These are phyloP conservation scores for Spergularia bocconei DNA, from an alignment of 148 eudicot genomes.

Conservation along the genomic window DNA sequence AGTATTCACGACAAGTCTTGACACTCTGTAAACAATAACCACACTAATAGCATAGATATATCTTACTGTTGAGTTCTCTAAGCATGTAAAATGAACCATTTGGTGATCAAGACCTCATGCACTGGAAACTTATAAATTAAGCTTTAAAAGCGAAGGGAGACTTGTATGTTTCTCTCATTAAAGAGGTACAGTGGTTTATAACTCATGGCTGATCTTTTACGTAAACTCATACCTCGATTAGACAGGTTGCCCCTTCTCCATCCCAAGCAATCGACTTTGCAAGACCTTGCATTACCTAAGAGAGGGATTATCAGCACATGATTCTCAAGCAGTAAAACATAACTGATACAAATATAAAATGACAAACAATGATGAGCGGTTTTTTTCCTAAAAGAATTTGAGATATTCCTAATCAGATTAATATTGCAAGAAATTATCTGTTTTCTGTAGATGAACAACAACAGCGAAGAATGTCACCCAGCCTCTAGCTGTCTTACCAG, in stretches of 20 bases:
- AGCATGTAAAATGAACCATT: neutral
- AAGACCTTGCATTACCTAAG: slow-evolving; percentile 98
- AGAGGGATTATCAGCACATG: slow-evolving; percentile 4
- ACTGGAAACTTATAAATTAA: neutral
- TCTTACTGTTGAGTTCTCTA: neutral
- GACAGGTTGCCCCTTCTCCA: slow-evolving; percentile 99
- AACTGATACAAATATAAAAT: neutral
- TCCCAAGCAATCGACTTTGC: slow-evolving; percentile 99
- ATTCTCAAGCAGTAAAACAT: neutral
- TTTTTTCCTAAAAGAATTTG: neutral
- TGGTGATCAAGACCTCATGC: neutral
- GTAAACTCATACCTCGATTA: slow-evolving; percentile 67
- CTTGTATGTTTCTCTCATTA: neutral
- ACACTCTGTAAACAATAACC: neutral
- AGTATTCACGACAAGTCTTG: neutral
- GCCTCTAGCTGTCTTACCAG: neutral
- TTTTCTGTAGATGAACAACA: neutral
- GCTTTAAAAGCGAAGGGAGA: neutral
- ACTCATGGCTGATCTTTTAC: neutral
- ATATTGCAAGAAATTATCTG: too few relatives aligned
- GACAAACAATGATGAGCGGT: neutral
- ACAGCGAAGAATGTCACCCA: neutral
- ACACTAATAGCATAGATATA: neutral
- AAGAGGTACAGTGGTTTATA: neutral
- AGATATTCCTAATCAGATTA: neutral